Conservation (phyloP, 2,329 filamentous ascomycete genomes). For the Pestalotiopsis sp. region DNA sequence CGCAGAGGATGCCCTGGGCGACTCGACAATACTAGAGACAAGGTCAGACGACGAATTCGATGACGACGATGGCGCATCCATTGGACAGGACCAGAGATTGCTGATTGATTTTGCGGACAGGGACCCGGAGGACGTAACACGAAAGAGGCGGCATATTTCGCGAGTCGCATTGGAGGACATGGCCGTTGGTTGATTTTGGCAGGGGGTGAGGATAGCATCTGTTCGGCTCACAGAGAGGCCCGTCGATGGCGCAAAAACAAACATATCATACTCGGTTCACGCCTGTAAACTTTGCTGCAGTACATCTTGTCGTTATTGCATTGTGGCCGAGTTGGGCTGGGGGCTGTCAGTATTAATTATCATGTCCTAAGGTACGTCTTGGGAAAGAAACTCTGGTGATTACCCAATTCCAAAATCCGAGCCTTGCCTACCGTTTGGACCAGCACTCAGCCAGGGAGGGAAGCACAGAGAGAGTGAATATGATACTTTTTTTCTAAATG, state of each 20-base stretch:
- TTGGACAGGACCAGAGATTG: constrained; percentile 5
- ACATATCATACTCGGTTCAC: not conserved
- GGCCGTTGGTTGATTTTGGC: not conserved
- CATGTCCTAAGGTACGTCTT: not conserved
- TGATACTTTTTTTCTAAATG: too few relatives aligned
- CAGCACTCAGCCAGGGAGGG: too few relatives aligned
- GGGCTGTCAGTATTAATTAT: not conserved
- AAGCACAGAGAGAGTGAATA: too few relatives aligned
- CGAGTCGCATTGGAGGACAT: not conserved
- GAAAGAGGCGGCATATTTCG: constrained; percentile 4
- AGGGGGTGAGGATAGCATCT: not conserved
- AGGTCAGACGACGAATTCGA: constrained; percentile 9
- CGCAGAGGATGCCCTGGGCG: not conserved
- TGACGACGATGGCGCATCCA: not conserved
- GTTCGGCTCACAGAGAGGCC: not conserved
- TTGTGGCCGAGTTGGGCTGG: not conserved
- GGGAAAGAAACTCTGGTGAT: too few relatives aligned
- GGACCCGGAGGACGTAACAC: constrained; percentile 3
- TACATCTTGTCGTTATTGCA: not conserved
- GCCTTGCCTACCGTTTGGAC: too few relatives aligned
- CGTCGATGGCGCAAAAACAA: not conserved
- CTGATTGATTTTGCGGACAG: constrained; percentile 6
- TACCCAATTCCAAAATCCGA: too few relatives aligned
- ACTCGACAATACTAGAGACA: not conserved
- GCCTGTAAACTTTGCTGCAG: not conserved